phyloP scores from a whole-genome alignment of 2,329 filamentous ascomycete species.

The Dactylellina cionopaga region DNA sequence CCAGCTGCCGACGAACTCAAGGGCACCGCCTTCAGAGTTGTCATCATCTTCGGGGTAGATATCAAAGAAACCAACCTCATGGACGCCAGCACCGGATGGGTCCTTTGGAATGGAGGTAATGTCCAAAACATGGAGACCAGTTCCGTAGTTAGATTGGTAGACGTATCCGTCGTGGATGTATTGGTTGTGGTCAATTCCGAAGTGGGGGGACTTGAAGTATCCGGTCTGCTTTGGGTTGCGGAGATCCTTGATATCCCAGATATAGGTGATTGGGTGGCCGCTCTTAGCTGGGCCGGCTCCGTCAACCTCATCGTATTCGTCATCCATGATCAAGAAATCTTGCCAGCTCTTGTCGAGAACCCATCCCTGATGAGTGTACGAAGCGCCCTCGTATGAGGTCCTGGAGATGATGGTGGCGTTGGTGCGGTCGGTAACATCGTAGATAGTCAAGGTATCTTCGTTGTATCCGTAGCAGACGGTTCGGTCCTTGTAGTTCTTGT shows the following conservation, averaged over 20 bases:
- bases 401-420: slow-evolving; percentile 65
- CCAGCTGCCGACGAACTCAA: slow-evolving; percentile 63
- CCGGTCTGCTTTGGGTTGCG: slow-evolving; percentile 62
- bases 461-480: slow-evolving; percentile 58
- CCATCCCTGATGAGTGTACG: slow-evolving; percentile 70
- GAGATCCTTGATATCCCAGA: slow-evolving; percentile 62
- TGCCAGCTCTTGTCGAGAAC: slow-evolving; percentile 64
- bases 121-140: slow-evolving; percentile 62
- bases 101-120: slow-evolving; percentile 62
- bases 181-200: slow-evolving; percentile 64
- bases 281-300: slow-evolving; percentile 58
- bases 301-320: slow-evolving; percentile 62
- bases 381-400: slow-evolving; percentile 68
- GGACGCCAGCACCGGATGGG: slow-evolving; percentile 61
- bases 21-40: slow-evolving; percentile 59
- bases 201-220: slow-evolving; percentile 61
- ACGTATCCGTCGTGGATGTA: slow-evolving; percentile 62
- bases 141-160: slow-evolving; percentile 63
- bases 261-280: slow-evolving; percentile 60
- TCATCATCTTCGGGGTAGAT: slow-evolving; percentile 63
- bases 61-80: slow-evolving; percentile 63
- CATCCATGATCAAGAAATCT: slow-evolving; percentile 62
- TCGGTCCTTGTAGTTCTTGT: slow-evolving; percentile 54
- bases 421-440: slow-evolving; percentile 66
- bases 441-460: slow-evolving; percentile 58